These are phyloP conservation scores for Ogataea allantospora DNA, from an alignment of 805 yeast species.

Conservation along the genomic window DNA sequence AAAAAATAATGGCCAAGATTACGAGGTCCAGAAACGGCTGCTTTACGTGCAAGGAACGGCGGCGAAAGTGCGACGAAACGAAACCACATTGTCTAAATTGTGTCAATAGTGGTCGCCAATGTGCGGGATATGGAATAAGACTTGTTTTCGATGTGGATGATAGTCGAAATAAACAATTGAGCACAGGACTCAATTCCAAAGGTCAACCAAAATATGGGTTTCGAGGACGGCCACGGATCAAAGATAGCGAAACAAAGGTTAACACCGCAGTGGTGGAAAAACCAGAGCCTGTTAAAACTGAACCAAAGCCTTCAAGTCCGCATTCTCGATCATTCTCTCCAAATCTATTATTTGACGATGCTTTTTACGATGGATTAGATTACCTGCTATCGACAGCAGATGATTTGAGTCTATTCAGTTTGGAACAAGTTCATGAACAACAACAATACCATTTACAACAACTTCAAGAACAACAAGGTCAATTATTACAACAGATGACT, in stretches of 20 bases:
- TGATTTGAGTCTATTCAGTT: constrained; percentile 15
- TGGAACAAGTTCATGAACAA: constrained; percentile 18
- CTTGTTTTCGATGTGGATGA: constrained; percentile 52
- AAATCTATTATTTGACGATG: constrained; percentile 26
- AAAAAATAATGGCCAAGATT: constrained; percentile 33
- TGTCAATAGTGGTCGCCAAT: constrained; percentile 39
- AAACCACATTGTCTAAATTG: constrained; percentile 54
- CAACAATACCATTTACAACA: constrained; percentile 19
- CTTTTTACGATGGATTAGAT: constrained; percentile 33
- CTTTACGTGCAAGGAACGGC: constrained; percentile 54
- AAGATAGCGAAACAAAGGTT: constrained; percentile 25
- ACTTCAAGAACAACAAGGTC: constrained; percentile 21
- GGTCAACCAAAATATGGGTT: constrained; percentile 42
- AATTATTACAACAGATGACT: constrained; percentile 15
- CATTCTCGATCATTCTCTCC: constrained; percentile 1
- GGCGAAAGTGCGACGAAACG: constrained; percentile 56
- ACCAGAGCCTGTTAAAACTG: neutral
- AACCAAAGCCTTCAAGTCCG: neutral
- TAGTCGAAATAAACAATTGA: constrained; percentile 31
- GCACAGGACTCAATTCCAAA: constrained; percentile 22
- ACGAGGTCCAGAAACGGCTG: constrained; percentile 57
- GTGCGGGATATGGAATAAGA: constrained; percentile 51
- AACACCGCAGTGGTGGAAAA: neutral
- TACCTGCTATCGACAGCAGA: constrained; percentile 28
- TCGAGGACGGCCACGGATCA: constrained; percentile 42